Evolutionary conservation across 352 stramenopile genomes (phyloP).

Genomic region (Phytophthora hibernalis): DNA sequence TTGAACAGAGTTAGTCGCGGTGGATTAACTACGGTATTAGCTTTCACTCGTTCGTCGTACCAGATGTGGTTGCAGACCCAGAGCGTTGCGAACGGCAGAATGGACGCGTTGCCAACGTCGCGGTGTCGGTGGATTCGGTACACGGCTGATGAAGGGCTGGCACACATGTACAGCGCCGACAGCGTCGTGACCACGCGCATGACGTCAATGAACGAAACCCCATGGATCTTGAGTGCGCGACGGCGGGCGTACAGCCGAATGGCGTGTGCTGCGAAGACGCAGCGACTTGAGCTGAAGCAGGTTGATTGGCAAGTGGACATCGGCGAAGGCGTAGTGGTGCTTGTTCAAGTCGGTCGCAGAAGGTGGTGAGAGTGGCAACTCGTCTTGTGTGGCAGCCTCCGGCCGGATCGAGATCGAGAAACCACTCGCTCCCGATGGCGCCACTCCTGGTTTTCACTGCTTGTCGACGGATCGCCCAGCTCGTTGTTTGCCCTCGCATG

Average conservation of each 20-base stretch:
- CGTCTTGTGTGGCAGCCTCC: conserved; percentile 1
- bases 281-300: conserved; percentile 25
- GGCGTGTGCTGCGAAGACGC: conserved; percentile 1
- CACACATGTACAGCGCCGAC: conserved; percentile 78
- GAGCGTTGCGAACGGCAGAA: conserved; percentile 69
- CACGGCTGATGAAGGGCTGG: conserved; percentile 60
- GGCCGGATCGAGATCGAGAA: conserved; percentile 22
- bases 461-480: conserved; percentile 24
- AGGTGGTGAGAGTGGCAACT: not conserved
- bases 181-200: conserved; percentile 71
- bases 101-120: conserved; percentile 45
- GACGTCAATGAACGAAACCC: conserved; percentile 48
- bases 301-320: conserved; percentile 34
- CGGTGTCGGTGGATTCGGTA: conserved; percentile 62
- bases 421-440: conserved; percentile 13
- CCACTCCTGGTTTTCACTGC: conserved; percentile 23
- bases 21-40: too few relatives aligned
- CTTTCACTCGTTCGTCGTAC: conserved; percentile 33
- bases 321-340: not conserved
- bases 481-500: conserved; percentile 19
- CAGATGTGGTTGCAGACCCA: conserved; percentile 79
- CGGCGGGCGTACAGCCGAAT: not conserved
- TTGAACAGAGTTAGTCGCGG: conserved; percentile 10
- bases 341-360: not conserved
- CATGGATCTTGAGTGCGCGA: conserved; percentile 26